Evolutionary conservation across 1,284 basidiomycete species (phyloP), one percentile per base, ranked within the genome.

Genomic region (Meripilus lineatus): DNA sequence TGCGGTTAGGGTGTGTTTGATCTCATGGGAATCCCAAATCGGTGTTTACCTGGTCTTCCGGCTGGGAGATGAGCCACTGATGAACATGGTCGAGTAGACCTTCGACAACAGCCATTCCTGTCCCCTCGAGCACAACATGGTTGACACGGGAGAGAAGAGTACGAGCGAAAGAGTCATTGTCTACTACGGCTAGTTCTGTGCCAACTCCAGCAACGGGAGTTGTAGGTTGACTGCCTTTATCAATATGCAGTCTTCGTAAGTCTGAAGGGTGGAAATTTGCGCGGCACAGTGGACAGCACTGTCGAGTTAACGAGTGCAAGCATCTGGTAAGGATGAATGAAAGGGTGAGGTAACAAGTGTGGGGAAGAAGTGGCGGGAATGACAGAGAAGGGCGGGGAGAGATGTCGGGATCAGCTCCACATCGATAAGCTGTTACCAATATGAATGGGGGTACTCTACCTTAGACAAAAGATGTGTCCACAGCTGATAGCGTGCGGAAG

Each of bases 391-490:
- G n/a, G n/a, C n/a, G n/a, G n/a, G n/a, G n/a, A n/a, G n/a, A n/a
- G n/a, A 28, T 35, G 30, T 40, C 32, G 14, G 18, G 6, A 32
- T 28, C 25, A 36, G 36, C 28, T 14, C 32, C 13, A 17, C 30
- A 46, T 18, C 34, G 38, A 35, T 41, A 43, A 40, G 21, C 17
- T 34, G 3, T 32, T 5, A 46, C 42, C 44, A 46, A 42, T 43
- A 35, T 24, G 21, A 28, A 44, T 43, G n/a, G n/a, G n/a, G n/a
- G n/a, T n/a, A n/a, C n/a, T n/a, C n/a, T 34, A 62, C 62, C 57
- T 56, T 36, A 53, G 44, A 41, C 62, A 74, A 58, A 74, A 72
- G 35, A 66, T 64, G 45, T 74, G 71, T 8, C 71, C 71, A 36
- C 72, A 74, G 18, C 63, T 32, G 48, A 74, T 72, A 44, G 63